These are phyloP conservation scores for Angophora floribunda DNA, from an alignment of 345 rosid species.

Conservation along the genomic window DNA sequence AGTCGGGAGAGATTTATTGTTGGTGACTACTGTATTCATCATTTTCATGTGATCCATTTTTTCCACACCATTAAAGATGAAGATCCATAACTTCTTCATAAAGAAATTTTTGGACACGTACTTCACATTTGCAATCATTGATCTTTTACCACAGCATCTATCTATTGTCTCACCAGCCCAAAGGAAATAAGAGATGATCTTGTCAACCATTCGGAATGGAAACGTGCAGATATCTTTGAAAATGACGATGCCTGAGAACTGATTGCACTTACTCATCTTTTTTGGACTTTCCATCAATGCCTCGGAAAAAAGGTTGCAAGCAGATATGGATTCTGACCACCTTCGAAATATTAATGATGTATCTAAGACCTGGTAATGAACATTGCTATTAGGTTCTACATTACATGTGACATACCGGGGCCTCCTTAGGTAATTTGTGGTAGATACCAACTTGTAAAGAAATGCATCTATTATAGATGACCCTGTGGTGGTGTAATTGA, in stretches of 20 bases:
- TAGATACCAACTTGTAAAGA: rapidly evolving
- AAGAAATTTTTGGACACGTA: neutral
- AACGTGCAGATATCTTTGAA: rapidly evolving
- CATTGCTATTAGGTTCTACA: rapidly evolving
- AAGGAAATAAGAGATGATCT: neutral
- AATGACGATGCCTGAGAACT: rapidly evolving
- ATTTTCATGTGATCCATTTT: no score
- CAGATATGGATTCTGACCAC: no score
- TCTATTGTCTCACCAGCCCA: neutral
- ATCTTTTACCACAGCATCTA: neutral
- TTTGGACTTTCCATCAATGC: neutral
- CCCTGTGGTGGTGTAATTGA: rapidly evolving
- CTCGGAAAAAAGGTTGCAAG: rapidly evolving
- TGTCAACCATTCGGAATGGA: rapidly evolving
- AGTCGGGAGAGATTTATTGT: no score
- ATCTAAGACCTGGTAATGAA: neutral
- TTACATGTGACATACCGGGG: rapidly evolving
- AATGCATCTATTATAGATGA: no score
- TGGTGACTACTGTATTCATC: no score
- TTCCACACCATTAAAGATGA: neutral
- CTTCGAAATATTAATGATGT: no score
- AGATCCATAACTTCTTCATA: neutral
- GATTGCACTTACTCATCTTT: neutral
- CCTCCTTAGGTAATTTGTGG: neutral
- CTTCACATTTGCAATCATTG: neutral